phyloP scores from a whole-genome alignment of 257 asterid species.

The Scutellaria baicalensis region DNA sequence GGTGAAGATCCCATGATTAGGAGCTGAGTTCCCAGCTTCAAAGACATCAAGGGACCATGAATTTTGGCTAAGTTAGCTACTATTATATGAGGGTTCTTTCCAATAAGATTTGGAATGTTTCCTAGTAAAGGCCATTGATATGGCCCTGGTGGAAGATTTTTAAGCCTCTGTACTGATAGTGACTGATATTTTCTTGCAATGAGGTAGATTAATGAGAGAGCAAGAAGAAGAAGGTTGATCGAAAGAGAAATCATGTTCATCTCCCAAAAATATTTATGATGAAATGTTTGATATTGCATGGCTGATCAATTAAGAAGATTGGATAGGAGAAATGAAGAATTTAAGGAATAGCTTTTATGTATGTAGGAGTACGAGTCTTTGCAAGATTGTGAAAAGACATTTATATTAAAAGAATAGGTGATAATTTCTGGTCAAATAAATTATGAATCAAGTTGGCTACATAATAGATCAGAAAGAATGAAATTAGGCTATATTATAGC shows the following conservation, averaged over 20 bases:
- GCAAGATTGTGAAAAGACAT: no score
- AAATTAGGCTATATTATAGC: no score
- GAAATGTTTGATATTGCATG: no score
- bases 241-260: not conserved
- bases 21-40: conserved; percentile 28
- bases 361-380: no score
- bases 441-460: no score
- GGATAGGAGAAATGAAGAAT: no score
- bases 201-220: not conserved
- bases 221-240: not conserved
- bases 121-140: conserved; percentile 36
- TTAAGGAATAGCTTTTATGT: no score
- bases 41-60: conserved; percentile 28
- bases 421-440: no score
- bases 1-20: conserved; percentile 32
- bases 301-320: no score
- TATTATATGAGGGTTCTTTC: conserved; percentile 26
- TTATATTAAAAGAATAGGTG: no score
- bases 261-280: not conserved
- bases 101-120: conserved; percentile 27
- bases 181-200: not conserved
- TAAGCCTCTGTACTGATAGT: not conserved
- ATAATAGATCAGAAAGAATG: no score
- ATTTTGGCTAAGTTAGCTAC: conserved; percentile 28
- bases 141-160: conserved; percentile 44